These are phyloP conservation scores for Polytrichum commune DNA, from an alignment of 225 moss, liverwort and hornwort species.

Conservation along the genomic window DNA sequence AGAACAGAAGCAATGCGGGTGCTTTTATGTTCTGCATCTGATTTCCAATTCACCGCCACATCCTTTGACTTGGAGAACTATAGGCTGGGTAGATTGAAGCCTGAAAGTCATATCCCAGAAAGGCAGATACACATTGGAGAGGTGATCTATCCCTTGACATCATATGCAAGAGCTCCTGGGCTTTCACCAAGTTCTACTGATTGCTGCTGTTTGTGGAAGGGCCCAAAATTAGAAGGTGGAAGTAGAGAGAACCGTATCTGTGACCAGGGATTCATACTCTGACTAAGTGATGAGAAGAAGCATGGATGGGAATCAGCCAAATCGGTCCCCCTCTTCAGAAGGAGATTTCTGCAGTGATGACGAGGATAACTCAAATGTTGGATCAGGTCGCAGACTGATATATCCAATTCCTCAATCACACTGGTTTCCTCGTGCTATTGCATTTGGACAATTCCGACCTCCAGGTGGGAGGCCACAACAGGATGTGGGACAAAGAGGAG, in stretches of 20 bases:
- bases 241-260: neutral
- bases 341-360: conserved; percentile 57
- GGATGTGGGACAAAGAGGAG: conserved; percentile 21
- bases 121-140: neutral
- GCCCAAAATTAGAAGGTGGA: neutral
- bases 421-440: conserved; percentile 65
- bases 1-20: neutral
- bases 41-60: neutral
- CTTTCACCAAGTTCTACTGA: neutral
- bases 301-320: conserved; percentile 8
- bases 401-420: conserved; percentile 37
- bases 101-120: neutral
- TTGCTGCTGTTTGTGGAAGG: neutral
- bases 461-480: conserved; percentile 19
- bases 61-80: neutral
- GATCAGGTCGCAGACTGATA: conserved; percentile 18
- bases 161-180: neutral
- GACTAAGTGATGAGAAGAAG: neutral
- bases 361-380: conserved; percentile 28
- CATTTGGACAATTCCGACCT: conserved; percentile 36
- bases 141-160: neutral
- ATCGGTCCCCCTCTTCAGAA: conserved; percentile 15
- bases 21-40: neutral
- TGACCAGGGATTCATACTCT: neutral
- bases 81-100: neutral